Percentiles rank a stretch among this genome's conserved stretches.
Conservation (phyloP, 139 green algal genomes). For the Coelastrella sp. region DNA sequence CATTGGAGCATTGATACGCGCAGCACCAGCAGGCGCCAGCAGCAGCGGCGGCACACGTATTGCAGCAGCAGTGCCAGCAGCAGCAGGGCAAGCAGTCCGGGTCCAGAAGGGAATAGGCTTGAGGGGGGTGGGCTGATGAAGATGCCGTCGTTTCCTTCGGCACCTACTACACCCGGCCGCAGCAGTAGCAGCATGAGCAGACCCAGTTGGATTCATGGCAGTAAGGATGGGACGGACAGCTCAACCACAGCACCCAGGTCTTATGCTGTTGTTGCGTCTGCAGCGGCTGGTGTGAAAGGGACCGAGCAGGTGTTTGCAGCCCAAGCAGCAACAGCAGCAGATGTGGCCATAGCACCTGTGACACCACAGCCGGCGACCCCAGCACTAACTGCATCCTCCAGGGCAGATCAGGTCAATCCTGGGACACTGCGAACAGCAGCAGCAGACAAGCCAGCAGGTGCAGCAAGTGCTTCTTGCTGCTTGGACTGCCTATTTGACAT, state of each 20-base stretch:
- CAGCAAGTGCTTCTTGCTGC: not conserved
- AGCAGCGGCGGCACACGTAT: not conserved
- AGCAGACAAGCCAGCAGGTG: not conserved
- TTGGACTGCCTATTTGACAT: slow-evolving; percentile 12
- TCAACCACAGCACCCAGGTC: not conserved
- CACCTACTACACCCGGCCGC: not conserved
- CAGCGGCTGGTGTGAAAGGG: not conserved
- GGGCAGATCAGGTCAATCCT: not conserved
- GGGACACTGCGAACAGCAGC: not conserved
- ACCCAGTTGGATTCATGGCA: not conserved
- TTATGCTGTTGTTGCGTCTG: not conserved
- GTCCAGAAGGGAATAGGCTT: not conserved
- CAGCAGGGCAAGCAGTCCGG: not conserved
- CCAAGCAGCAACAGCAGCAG: not conserved
- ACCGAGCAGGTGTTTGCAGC: not conserved
- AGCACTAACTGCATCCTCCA: not conserved
- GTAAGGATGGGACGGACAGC: not conserved
- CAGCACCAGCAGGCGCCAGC: not conserved
- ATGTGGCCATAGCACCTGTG: not conserved
- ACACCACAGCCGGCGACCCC: not conserved
- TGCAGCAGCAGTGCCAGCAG: slow-evolving; percentile 11
- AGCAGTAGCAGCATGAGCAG: not conserved
- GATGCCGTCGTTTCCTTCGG: not conserved
- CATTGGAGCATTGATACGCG: not conserved
- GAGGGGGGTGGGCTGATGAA: not conserved